Base-by-base conservation (phyloP, 2,329 filamentous ascomycete species). In the Trichophyton equinum region DNA sequence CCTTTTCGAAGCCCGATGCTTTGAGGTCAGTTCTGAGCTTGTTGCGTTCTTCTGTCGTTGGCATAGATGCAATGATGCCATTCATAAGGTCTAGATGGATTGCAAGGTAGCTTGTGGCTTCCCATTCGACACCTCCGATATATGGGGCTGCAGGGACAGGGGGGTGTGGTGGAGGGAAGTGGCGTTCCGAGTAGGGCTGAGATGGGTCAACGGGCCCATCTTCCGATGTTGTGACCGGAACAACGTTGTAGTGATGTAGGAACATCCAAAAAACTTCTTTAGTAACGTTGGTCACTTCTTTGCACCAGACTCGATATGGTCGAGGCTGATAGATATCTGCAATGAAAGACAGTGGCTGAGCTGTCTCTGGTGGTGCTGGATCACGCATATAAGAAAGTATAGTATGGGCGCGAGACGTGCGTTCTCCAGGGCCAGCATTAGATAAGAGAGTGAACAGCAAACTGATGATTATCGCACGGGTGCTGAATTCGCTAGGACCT, bases 221-320 rank as follows among this genome's bases (percentile, higher is more conserved):
- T 36, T 73, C 69, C 4, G 71, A 70, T 25, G 69, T 65, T 55
- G 74, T 68, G 60, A 75, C 67, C 36, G 89, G 81, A 42, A 97
- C 82, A 53, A 96, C 86, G 68, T 97, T 97, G 62, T 95, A 79
- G 67, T 95, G 88, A 74, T 97, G 92, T 60, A 97, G 80, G 76
- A 97, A 99, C 71, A 97, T 97, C 92, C 92, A 99, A 72, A 99
- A 99, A 30, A 97, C 92, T 73, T 99, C 92, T 73, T 96, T 96
- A 47, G 91, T 96, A 56, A 97, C 92, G 68, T 88, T 91, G 62
- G 86, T 86, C 18, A 92, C 85, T 75, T 99, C 94, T 73, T 91
- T 94, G 75, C 87, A 90, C 92, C 92, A 99, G 2, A 95, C 83
- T 38, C 90, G 87, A 73, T 96, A 99, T 0, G 92, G 92, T 0